phyloP scores from a whole-genome alignment of 2,329 filamentous ascomycete species.

The Lachnellula hyalina region DNA sequence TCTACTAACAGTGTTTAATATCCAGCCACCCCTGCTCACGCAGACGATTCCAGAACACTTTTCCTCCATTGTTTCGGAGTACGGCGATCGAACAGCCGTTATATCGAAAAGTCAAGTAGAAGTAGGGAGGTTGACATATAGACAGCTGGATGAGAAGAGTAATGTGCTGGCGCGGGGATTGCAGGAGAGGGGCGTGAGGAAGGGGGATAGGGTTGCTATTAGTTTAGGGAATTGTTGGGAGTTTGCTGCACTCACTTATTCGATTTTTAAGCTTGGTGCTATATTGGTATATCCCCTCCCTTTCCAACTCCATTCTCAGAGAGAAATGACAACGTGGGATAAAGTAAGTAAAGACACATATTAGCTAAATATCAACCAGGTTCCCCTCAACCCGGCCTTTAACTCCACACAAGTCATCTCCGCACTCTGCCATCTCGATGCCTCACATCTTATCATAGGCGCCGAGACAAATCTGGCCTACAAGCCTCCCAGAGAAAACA shows the following conservation, averaged over 20 bases:
- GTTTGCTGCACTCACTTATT: slow-evolving; percentile 81
- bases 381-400: slow-evolving; percentile 91
- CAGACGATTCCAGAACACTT: slow-evolving; percentile 72
- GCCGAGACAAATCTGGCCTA: slow-evolving; percentile 80
- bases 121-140: slow-evolving; percentile 61
- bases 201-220: slow-evolving; percentile 80
- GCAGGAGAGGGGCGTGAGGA: slow-evolving; percentile 63
- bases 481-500: slow-evolving; percentile 55
- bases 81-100: slow-evolving; percentile 60
- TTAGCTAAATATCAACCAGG: slow-evolving; percentile 34
- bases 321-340: no score
- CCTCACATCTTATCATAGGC: slow-evolving; percentile 73
- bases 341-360: not conserved
- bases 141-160: slow-evolving; percentile 67
- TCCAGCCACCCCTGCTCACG: slow-evolving; percentile 59
- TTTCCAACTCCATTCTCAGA: no score
- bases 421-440: slow-evolving; percentile 70
- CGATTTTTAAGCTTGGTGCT: slow-evolving; percentile 89
- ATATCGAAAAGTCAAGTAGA: slow-evolving; percentile 43
- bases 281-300: slow-evolving; percentile 54
- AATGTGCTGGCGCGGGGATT: slow-evolving; percentile 71
- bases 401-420: slow-evolving; percentile 71
- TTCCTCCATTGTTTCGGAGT: slow-evolving; percentile 53
- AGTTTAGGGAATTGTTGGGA: slow-evolving; percentile 82
- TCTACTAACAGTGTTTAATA: slow-evolving; percentile 2